These are phyloP conservation scores for Kokia cookei DNA, from an alignment of 441 rosid species.

Conservation along the genomic window DNA sequence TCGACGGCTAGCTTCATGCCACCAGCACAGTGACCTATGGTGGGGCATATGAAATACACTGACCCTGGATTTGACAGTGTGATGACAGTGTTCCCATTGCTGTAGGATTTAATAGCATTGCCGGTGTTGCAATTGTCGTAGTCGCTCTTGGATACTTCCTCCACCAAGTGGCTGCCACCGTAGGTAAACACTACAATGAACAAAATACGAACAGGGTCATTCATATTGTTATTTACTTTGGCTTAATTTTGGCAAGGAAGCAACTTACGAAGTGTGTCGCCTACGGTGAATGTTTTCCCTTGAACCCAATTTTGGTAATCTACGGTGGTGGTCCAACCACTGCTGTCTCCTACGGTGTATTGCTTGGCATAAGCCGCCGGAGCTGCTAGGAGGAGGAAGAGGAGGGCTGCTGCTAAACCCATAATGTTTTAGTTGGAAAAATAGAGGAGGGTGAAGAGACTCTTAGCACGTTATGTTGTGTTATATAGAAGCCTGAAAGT, in stretches of 20 bases:
- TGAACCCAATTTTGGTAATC: slow-evolving; percentile 43
- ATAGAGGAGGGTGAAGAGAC: neutral
- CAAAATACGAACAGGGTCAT: too few species aligned
- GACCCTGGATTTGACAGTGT: slow-evolving; percentile 32
- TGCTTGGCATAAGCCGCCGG: slow-evolving; percentile 45
- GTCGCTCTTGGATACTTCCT: slow-evolving; percentile 35
- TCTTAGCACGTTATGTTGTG: neutral
- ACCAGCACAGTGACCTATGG: slow-evolving; percentile 39
- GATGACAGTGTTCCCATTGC: slow-evolving; percentile 36
- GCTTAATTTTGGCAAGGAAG: too few species aligned
- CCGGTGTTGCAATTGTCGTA: slow-evolving; percentile 37
- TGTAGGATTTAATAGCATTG: slow-evolving; percentile 23
- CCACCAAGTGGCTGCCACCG: slow-evolving; percentile 32
- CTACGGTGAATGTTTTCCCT: slow-evolving; percentile 51
- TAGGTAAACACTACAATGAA: slow-evolving; percentile 45
- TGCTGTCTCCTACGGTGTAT: slow-evolving; percentile 38
- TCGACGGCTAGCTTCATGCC: slow-evolving; percentile 70
- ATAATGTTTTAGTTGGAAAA: slow-evolving; percentile 2
- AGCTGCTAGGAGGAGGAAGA: slow-evolving; percentile 33
- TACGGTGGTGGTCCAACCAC: slow-evolving; percentile 41
- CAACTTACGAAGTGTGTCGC: slow-evolving; percentile 56
- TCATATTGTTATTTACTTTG: too few species aligned
- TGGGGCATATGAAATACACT: slow-evolving; percentile 55
- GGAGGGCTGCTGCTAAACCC: slow-evolving; percentile 27
- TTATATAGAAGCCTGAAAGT: neutral